Evolutionary conservation across 306 rosid species (phyloP).

Genomic region (Cicer bijugum): DNA sequence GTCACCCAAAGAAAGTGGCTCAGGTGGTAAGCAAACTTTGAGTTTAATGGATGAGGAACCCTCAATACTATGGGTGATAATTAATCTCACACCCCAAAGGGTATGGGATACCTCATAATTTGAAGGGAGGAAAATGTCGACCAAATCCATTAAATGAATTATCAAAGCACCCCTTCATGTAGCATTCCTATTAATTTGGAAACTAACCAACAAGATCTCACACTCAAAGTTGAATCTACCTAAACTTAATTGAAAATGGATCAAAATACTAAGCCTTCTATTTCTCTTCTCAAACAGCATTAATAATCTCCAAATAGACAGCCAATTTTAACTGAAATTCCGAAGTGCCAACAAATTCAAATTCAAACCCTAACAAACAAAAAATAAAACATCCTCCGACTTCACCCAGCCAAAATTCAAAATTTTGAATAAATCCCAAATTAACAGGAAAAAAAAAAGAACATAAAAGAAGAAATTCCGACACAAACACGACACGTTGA

Average conservation of each 20-base stretch:
- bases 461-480: neutral
- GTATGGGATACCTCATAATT: too few relatives aligned
- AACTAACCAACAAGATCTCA: constrained; percentile 31
- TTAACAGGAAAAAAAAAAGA: constrained; percentile 8
- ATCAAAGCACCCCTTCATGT: constrained; percentile 7
- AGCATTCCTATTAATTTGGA: constrained; percentile 21
- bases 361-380: constrained; percentile 3
- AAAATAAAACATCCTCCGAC: neutral
- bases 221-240: constrained; percentile 29
- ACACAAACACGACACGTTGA: neutral
- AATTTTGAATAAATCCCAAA: constrained; percentile 25
- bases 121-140: neutral
- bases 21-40: neutral
- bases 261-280: constrained; percentile 18
- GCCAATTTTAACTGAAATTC: neutral
- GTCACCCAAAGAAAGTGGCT: neutral
- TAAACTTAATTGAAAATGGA: neutral
- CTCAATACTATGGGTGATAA: neutral
- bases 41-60: neutral
- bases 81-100: neutral
- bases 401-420: constrained; percentile 30
- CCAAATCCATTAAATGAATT: neutral
- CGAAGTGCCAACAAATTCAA: neutral
- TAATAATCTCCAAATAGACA: constrained; percentile 1
- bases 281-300: constrained; percentile 24